Conservation (phyloP, 2,329 filamentous ascomycete species). For the Zymoseptoria pseudotritici region DNA sequence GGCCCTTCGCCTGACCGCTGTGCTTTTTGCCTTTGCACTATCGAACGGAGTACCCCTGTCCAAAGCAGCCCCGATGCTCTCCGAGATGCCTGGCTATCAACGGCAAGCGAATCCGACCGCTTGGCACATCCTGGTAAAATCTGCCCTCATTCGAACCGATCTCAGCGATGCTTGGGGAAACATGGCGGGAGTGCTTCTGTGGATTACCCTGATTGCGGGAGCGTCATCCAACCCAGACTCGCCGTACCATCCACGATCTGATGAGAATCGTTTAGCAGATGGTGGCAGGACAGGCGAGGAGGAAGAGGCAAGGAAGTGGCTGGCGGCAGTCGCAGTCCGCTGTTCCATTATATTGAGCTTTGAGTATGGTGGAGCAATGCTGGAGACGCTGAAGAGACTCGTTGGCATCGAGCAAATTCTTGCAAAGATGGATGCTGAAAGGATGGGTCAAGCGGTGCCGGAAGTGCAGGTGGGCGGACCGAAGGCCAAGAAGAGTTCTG, state of each 20-base stretch:
- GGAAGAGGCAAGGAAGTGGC: constrained; percentile 23
- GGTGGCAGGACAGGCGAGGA: constrained; percentile 7
- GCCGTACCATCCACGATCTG: constrained; percentile 1
- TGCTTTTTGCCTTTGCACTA: constrained; percentile 24
- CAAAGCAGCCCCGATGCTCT: constrained; percentile 12
- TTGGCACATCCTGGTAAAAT: constrained; percentile 20
- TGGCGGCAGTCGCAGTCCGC: constrained; percentile 27
- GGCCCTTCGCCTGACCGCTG: constrained; percentile 21
- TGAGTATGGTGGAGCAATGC: constrained; percentile 23
- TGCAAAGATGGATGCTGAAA: constrained; percentile 6
- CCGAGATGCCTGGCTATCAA: neutral
- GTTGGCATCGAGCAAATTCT: constrained; percentile 22
- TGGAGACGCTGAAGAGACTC: constrained; percentile 22
- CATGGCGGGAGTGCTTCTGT: constrained; percentile 29
- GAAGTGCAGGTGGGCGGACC: neutral
- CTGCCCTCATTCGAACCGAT: constrained; percentile 21
- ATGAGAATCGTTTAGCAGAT: neutral
- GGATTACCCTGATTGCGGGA: constrained; percentile 25
- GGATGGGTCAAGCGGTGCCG: neutral
- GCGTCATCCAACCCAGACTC: constrained; percentile 22
- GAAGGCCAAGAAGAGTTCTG: neutral
- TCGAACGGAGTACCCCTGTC: constrained; percentile 18
- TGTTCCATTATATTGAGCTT: constrained; percentile 28
- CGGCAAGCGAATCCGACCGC: constrained; percentile 1
- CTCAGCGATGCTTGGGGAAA: constrained; percentile 27